Conservation (phyloP, 2,329 filamentous ascomycete species). For the Sodiomyces alkalinus region DNA sequence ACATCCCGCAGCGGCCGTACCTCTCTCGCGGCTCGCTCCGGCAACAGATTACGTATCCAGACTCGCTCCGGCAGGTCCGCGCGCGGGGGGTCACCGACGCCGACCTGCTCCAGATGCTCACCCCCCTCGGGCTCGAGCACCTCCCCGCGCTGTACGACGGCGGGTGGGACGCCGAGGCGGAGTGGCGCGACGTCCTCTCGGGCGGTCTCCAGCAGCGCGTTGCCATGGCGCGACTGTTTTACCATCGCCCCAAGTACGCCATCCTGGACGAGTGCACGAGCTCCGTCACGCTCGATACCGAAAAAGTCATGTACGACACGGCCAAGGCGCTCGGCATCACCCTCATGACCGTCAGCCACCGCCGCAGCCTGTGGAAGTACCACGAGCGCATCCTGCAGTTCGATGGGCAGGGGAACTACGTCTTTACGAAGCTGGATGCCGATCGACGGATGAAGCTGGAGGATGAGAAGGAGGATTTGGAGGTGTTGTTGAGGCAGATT, state of each 20-base stretch:
- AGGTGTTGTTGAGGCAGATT: slow-evolving; percentile 69
- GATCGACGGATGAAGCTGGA: slow-evolving; percentile 73
- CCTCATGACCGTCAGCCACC: slow-evolving; percentile 90
- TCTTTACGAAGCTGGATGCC: slow-evolving; percentile 82
- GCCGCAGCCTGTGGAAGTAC: slow-evolving; percentile 90
- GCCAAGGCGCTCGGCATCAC: slow-evolving; percentile 86
- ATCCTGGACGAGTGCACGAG: slow-evolving; percentile 96
- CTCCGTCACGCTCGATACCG: slow-evolving; percentile 86
- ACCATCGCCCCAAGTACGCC: slow-evolving; percentile 82
- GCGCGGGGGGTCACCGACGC: slow-evolving; percentile 68
- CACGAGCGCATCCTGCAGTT: slow-evolving; percentile 92
- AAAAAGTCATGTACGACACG: slow-evolving; percentile 93
- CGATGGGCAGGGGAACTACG: slow-evolving; percentile 80
- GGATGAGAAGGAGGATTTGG: slow-evolving; percentile 92
- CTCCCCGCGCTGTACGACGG: slow-evolving; percentile 61
- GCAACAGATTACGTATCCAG: slow-evolving; percentile 94
- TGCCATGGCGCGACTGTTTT: slow-evolving; percentile 91
- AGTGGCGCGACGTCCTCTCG: slow-evolving; percentile 90
- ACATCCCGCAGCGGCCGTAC: slow-evolving; percentile 93
- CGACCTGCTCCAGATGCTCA: slow-evolving; percentile 64
- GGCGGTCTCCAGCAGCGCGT: slow-evolving; percentile 90
- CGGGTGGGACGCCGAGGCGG: slow-evolving; percentile 86
- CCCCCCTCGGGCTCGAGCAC: slow-evolving; percentile 66
- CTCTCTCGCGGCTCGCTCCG: slow-evolving; percentile 82
- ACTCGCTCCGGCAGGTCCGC: slow-evolving; percentile 75